A percentile compares a stretch with the other conserved stretches of the same genome.
phyloP scores from a whole-genome alignment of 176 grass and related monocot genomes.

The Avena eriantha region DNA sequence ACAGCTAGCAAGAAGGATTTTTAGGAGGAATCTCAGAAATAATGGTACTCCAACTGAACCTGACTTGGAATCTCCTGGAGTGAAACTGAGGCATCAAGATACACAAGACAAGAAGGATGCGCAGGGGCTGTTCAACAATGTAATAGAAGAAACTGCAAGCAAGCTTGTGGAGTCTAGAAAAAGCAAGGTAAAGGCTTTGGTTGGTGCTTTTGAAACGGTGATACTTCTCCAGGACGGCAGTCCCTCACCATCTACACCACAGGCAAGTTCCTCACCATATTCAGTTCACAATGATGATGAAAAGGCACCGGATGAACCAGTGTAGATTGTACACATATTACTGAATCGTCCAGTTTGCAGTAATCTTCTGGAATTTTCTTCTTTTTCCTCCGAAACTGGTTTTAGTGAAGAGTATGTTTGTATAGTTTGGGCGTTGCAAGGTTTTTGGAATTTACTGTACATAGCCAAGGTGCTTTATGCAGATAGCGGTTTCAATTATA shows the following conservation, averaged over 20 bases:
- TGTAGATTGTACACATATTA: slow-evolving; percentile 23
- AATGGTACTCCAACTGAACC: slow-evolving; percentile 32
- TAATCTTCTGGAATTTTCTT: slow-evolving; percentile 1
- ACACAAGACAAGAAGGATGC: slow-evolving; percentile 80
- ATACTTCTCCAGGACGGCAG: slow-evolving; percentile 92
- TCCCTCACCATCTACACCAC: slow-evolving; percentile 53
- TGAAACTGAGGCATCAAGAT: slow-evolving; percentile 79
- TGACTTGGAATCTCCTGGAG: slow-evolving; percentile 51
- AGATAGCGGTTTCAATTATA: neutral
- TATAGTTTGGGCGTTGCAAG: slow-evolving; percentile 28
- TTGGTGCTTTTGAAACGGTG: slow-evolving; percentile 96
- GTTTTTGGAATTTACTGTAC: slow-evolving; percentile 29
- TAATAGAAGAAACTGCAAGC: slow-evolving; percentile 95
- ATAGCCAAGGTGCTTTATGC: slow-evolving; percentile 20
- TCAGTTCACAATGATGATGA: slow-evolving; percentile 28
- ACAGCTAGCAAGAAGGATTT: slow-evolving; percentile 53
- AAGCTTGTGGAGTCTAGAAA: slow-evolving; percentile 90
- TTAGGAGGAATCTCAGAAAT: slow-evolving; percentile 53
- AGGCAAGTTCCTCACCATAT: slow-evolving; percentile 44
- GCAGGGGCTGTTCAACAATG: slow-evolving; percentile 90
- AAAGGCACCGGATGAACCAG: slow-evolving; percentile 31
- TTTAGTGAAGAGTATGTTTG: slow-evolving; percentile 30
- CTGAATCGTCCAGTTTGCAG: slow-evolving; percentile 2
- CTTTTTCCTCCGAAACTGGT: neutral
- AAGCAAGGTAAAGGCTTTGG: slow-evolving; percentile 96